Conservation (phyloP, 352 stramenopile species). For the Pythium sukuiense region DNA sequence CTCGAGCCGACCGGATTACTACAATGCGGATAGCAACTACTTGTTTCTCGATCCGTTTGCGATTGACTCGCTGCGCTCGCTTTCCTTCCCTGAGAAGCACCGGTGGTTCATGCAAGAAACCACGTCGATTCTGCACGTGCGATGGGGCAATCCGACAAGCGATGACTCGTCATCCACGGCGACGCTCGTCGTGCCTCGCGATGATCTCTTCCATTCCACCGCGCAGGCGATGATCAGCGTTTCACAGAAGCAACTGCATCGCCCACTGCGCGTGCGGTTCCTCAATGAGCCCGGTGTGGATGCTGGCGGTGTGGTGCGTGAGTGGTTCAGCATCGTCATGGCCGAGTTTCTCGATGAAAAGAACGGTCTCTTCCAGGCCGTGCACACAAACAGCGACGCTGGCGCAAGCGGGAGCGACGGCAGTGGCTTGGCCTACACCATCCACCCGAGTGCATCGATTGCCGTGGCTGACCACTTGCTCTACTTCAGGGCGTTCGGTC, state of each 20-base stretch:
- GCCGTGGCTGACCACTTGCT: slow-evolving; percentile 44
- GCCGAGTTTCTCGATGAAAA: slow-evolving; percentile 43
- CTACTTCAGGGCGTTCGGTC: slow-evolving; percentile 59
- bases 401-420: slow-evolving; percentile 22
- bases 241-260: slow-evolving; percentile 36
- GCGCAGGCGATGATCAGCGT: slow-evolving; percentile 33
- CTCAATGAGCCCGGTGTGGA: slow-evolving; percentile 74
- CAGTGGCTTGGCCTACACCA: slow-evolving; percentile 45
- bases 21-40: slow-evolving; percentile 17
- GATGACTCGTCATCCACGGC: background rate
- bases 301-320: slow-evolving; percentile 73
- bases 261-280: slow-evolving; percentile 64
- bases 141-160: slow-evolving; percentile 31
- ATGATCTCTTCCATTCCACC: slow-evolving; percentile 40
- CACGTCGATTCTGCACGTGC: slow-evolving; percentile 38
- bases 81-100: slow-evolving; percentile 56
- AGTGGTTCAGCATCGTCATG: slow-evolving; percentile 75
- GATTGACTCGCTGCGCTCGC: slow-evolving; percentile 35
- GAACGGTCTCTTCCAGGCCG: slow-evolving; percentile 47
- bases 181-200: slow-evolving; percentile 35
- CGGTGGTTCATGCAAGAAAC: slow-evolving; percentile 60
- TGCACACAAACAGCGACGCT: slow-evolving; percentile 28
- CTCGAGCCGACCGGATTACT: slow-evolving; percentile 20
- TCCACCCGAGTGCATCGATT: slow-evolving; percentile 43
- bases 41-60: slow-evolving; percentile 31